Conservation (phyloP, 2,329 filamentous ascomycete species). For the Phoma sp. region DNA sequence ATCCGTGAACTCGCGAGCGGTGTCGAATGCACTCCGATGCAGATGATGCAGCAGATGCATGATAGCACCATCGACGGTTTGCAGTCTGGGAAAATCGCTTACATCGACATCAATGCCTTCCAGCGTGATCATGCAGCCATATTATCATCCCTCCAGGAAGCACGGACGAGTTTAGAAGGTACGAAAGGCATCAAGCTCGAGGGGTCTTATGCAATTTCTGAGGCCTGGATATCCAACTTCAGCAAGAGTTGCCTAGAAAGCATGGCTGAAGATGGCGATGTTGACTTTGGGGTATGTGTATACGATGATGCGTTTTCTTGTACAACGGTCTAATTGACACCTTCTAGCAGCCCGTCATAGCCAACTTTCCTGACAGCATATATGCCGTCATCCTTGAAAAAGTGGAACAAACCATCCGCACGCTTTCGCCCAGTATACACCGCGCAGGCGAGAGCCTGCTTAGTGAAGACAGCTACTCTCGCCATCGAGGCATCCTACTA, state of each 20-base stretch:
- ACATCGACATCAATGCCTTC: conserved; percentile 30
- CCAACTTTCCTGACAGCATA: conserved; percentile 20
- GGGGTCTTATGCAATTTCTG: conserved; percentile 32
- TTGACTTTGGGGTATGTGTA: conserved; percentile 31
- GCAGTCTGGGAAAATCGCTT: conserved; percentile 26
- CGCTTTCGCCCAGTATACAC: conserved; percentile 10
- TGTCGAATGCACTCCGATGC: conserved; percentile 33
- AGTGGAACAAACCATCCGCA: conserved; percentile 21
- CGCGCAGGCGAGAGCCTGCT: conserved; percentile 27
- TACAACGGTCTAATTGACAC: neutral
- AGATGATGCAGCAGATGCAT: conserved; percentile 24
- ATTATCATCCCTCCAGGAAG: conserved; percentile 24
- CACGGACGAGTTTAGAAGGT: conserved; percentile 16
- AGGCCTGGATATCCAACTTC: conserved; percentile 26
- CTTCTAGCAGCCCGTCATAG: conserved; percentile 8
- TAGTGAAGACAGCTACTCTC: conserved; percentile 16
- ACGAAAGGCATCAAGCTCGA: conserved; percentile 19
- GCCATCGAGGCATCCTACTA: conserved; percentile 23
- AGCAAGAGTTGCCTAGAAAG: conserved; percentile 19
- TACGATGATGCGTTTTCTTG: neutral
- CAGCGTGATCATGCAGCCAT: conserved; percentile 22
- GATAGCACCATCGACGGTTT: conserved; percentile 26
- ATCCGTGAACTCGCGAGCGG: conserved; percentile 16
- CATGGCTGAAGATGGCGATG: conserved; percentile 24
- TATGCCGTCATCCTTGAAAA: conserved; percentile 12